phyloP scores from a whole-genome alignment of 805 yeast species.

The Candida cerambycidarum region DNA sequence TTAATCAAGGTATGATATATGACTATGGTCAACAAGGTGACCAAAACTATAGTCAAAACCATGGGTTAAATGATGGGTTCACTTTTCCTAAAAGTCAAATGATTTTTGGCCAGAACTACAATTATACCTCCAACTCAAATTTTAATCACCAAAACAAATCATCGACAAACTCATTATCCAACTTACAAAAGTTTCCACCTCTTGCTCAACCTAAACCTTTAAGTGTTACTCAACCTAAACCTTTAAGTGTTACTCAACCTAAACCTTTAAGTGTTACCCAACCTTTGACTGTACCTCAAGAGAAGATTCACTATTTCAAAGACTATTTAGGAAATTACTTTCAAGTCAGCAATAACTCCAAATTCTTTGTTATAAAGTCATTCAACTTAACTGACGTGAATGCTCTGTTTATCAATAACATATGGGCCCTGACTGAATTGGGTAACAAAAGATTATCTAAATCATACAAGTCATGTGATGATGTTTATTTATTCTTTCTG shows the following conservation, averaged over 20 bases:
- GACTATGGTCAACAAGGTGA: not conserved
- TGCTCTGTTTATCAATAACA: constrained; percentile 47
- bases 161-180: too few species aligned
- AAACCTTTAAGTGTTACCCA: not conserved
- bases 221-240: constrained; percentile 2
- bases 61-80: too few species aligned
- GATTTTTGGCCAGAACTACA: too few species aligned
- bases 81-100: too few species aligned
- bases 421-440: constrained; percentile 61
- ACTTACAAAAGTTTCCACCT: not conserved
- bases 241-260: not conserved
- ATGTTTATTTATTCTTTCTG: constrained; percentile 52
- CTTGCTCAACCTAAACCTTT: not conserved
- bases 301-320: constrained; percentile 7
- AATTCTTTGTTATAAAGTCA: constrained; percentile 56
- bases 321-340: constrained; percentile 12
- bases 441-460: constrained; percentile 54
- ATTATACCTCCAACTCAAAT: too few species aligned
- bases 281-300: not conserved
- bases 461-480: constrained; percentile 35
- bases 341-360: constrained; percentile 16
- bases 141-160: too few species aligned
- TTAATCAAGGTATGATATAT: too few species aligned
- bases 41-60: not conserved
- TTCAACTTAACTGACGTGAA: constrained; percentile 48